Percentiles rank a stretch among this genome's conserved stretches.
phyloP scores from a whole-genome alignment of 2,329 filamentous ascomycete species.

The Dactylellina sp. region DNA sequence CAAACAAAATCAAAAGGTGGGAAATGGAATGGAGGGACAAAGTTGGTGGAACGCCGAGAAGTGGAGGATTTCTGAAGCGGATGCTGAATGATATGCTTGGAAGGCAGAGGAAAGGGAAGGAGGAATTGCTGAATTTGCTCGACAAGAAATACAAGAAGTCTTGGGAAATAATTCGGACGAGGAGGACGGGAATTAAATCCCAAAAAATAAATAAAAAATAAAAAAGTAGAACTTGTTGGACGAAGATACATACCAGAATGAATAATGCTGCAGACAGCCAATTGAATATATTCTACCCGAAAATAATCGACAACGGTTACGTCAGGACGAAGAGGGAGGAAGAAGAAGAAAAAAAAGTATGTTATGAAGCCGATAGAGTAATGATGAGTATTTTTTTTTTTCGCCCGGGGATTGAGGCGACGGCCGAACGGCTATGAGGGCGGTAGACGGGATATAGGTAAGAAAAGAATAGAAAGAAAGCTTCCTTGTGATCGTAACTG shows the following conservation, averaged over 20 bases:
- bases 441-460: conserved; percentile 50
- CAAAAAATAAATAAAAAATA: too few relatives aligned
- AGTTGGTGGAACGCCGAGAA: conserved; percentile 49
- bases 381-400: neutral
- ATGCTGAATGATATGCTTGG: conserved; percentile 18
- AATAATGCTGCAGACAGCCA: conserved; percentile 2
- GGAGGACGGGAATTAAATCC: too few relatives aligned
- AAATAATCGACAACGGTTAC: conserved; percentile 8
- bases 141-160: conserved; percentile 26
- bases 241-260: conserved; percentile 43
- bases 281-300: conserved; percentile 11
- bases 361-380: neutral
- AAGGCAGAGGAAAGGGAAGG: conserved; percentile 20
- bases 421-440: conserved; percentile 33
- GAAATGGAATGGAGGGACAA: conserved; percentile 47
- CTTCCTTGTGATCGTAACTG: conserved; percentile 54
- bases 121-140: conserved; percentile 25
- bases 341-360: conserved; percentile 5
- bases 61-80: conserved; percentile 2
- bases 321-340: conserved; percentile 25
- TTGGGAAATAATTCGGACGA: conserved; percentile 26
- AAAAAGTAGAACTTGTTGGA: too few relatives aligned
- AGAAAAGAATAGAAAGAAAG: conserved; percentile 55
- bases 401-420: conserved; percentile 4
- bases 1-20: conserved; percentile 8